phyloP scores from a whole-genome alignment of 2,329 filamentous ascomycete species.

The Gyromitra esculenta region DNA sequence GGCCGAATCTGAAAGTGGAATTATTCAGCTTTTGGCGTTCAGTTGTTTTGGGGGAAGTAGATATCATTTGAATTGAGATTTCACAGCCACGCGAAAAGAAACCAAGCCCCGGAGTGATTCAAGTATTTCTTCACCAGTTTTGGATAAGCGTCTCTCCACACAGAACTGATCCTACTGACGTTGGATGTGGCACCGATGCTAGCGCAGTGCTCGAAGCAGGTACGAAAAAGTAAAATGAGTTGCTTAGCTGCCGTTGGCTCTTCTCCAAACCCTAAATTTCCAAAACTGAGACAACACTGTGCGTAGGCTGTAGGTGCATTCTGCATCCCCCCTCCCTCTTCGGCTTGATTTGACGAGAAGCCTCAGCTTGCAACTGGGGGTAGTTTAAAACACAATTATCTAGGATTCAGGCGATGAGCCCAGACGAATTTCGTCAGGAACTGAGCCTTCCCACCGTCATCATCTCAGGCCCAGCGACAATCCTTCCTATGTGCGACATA shows the following conservation, averaged over 20 bases:
- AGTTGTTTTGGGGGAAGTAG: not conserved
- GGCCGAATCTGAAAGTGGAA: constrained; percentile 23
- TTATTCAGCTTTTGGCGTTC: constrained; percentile 3
- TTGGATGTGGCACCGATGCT: constrained; percentile 25
- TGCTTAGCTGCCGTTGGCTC: constrained; percentile 31
- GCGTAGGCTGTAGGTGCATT: constrained; percentile 16
- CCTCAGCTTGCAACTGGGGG: not conserved
- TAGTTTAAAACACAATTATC: constrained; percentile 15
- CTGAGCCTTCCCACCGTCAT: not conserved
- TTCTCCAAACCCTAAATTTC: constrained; percentile 37
- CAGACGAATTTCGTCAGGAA: constrained; percentile 7
- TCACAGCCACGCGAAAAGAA: not conserved
- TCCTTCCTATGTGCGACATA: constrained; percentile 1
- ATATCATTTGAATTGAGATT: not conserved
- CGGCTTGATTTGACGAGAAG: constrained; percentile 10
- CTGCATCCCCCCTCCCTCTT: constrained; percentile 18
- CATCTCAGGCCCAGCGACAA: not conserved
- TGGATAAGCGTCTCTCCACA: constrained; percentile 16
- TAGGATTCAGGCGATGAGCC: constrained; percentile 5
- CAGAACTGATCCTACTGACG: not conserved
- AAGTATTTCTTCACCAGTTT: constrained; percentile 7
- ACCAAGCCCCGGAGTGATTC: not conserved
- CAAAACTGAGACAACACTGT: constrained; percentile 22
- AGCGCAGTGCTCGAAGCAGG: constrained; percentile 32
- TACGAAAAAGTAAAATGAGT: constrained; percentile 46